Base-by-base conservation (phyloP, 2,329 filamentous ascomycete species). In the Aaosphaeria arxii region DNA sequence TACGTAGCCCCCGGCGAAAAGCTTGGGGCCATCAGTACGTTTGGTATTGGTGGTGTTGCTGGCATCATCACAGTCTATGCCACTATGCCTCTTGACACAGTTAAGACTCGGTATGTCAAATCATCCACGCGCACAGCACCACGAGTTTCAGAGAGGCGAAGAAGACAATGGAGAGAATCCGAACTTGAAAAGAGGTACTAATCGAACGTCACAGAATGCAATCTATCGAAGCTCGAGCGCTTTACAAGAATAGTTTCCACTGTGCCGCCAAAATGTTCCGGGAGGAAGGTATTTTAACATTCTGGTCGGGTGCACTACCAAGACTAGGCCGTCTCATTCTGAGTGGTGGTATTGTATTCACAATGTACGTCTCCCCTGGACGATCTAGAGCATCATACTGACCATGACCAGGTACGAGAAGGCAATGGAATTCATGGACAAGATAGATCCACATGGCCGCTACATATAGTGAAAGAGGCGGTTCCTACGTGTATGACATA, bases 341-440 rank as follows among this genome's bases (percentile, higher is more conserved):
- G 71, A 96, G 91, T 64, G 94, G 94, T 47, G 94, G 94, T 13
- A 96, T 99, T 64, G 94, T 99, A 38, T 99, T 99, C 66, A 95
- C 94, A 24, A 95, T 97, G 83, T 86, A 72, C 63, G 79, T 72
- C 11, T 49, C 30, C 46, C 13, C 53, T 31, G n/a, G 30, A n/a
- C 33, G 13, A 9, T 35, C 2, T 17, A 38, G 3, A 11, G 29
- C 17, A 55, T 62, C 24, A 63, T 42, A 17, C 39, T 40, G 7
- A 40, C 13, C 0, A 3, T 5, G 7, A 24, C 4, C 47, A 74
- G 71, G 86, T 94, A 96, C 69, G 92, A 97, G 76, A 96, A 96
- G 81, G 88, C 87, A 50, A 97, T 97, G 77, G 92, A 96, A 45
- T 62, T 91, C 49, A 84, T 99, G 77, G 83, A 89, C 61, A 78